Conservation (phyloP, 371 early-diverging fungal species). For the Saksenaea vasiformis region DNA sequence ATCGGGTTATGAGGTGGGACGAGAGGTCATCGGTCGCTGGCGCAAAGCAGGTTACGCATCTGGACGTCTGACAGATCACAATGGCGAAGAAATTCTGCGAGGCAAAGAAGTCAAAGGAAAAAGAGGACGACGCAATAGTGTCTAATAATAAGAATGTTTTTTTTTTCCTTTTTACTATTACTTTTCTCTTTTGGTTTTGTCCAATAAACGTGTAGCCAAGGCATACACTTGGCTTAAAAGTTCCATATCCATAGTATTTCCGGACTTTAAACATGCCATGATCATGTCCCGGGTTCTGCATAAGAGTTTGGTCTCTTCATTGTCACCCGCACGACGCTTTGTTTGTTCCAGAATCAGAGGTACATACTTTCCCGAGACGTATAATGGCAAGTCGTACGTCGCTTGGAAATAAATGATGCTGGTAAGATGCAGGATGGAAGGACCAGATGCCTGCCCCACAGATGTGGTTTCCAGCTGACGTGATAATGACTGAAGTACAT, state of each 20-base stretch:
- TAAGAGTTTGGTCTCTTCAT: neutral
- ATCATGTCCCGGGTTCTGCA: constrained; percentile 11
- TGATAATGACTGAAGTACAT: neutral
- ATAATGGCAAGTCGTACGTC: constrained; percentile 16
- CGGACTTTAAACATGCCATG: constrained; percentile 14
- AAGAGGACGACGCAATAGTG: constrained; percentile 46
- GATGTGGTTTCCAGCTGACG: constrained; percentile 15
- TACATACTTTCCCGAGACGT: constrained; percentile 36
- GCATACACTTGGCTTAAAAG: neutral
- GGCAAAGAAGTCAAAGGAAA: constrained; percentile 53
- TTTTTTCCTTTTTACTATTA: too few relatives aligned
- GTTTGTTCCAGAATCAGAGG: constrained; percentile 26
- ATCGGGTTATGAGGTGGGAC: constrained; percentile 91
- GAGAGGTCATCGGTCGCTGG: constrained; percentile 84
- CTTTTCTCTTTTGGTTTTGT: too few relatives aligned
- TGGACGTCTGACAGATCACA: constrained; percentile 34
- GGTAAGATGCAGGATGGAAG: constrained; percentile 27
- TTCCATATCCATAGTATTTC: constrained; percentile 5
- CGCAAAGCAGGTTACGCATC: constrained; percentile 69
- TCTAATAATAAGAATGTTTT: constrained; percentile 17
- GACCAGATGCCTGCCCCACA: constrained; percentile 9
- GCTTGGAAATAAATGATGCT: constrained; percentile 25
- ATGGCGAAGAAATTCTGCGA: constrained; percentile 19
- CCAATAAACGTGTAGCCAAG: neutral
- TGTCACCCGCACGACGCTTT: neutral